Conservation (phyloP, 129 eudicot genomes). For the Helianthus tuberosus region DNA sequence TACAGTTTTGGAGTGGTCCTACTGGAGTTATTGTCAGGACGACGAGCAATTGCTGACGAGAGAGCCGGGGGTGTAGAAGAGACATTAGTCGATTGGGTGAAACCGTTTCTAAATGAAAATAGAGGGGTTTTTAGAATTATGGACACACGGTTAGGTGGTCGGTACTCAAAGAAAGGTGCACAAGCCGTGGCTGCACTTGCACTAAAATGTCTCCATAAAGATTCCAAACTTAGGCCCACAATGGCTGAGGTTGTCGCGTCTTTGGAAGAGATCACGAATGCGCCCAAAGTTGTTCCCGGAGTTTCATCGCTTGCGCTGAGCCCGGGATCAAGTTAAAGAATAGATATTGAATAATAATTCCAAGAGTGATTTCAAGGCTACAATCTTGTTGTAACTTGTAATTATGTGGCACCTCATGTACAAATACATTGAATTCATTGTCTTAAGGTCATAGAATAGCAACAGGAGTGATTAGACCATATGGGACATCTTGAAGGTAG, state of each 20-base stretch:
- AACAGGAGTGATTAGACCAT: background rate
- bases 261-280: conserved; percentile 48
- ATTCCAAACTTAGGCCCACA: conserved; percentile 60
- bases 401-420: conserved; percentile 1
- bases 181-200: conserved; percentile 60
- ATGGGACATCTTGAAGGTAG: background rate
- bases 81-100: conserved; percentile 79
- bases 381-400: background rate
- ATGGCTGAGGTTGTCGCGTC: conserved; percentile 60
- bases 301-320: background rate
- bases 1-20: conserved; percentile 82
- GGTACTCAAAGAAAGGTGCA: conserved; percentile 72
- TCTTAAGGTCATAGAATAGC: background rate
- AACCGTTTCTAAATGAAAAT: conserved; percentile 56
- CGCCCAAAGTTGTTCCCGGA: conserved; percentile 22
- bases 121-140: conserved; percentile 72
- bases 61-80: conserved; percentile 57
- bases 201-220: conserved; percentile 49
- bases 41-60: conserved; percentile 67
- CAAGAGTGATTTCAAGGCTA: background rate
- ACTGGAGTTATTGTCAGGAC: conserved; percentile 68
- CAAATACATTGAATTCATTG: too few relatives aligned
- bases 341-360: background rate
- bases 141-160: conserved; percentile 77
- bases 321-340: background rate